Evolutionary conservation across 2,329 filamentous ascomycete species (phyloP).

Genomic region (Aschersonia sp.): DNA sequence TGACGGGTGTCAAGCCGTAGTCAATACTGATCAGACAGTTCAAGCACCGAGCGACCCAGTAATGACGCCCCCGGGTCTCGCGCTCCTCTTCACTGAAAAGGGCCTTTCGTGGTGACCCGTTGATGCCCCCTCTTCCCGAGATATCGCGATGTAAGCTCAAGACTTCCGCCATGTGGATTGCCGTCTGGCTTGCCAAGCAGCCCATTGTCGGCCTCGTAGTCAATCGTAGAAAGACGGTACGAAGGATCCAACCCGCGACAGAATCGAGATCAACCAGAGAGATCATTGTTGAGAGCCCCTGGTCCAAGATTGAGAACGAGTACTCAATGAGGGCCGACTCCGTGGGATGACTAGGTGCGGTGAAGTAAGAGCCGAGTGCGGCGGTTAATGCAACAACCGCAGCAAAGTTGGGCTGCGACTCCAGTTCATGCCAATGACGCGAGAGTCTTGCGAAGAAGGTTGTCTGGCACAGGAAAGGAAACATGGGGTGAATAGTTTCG

Average conservation of each 20-base stretch:
- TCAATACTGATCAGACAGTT: conserved; percentile 6
- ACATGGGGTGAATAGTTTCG: conserved; percentile 3
- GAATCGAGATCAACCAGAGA: conserved; percentile 5
- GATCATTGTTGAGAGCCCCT: conserved; percentile 1
- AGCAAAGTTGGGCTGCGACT: conserved; percentile 2
- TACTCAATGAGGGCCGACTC: conserved; percentile 5
- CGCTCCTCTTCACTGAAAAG: conserved; percentile 2
- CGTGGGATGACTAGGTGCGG: conserved; percentile 1
- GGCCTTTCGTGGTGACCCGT: background rate
- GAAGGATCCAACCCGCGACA: conserved; percentile 7
- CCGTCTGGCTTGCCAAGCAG: conserved; percentile 5
- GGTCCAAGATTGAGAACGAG: conserved; percentile 3
- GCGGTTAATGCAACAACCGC: conserved; percentile 6
- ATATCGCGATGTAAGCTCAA: conserved; percentile 6
- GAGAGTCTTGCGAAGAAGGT: background rate
- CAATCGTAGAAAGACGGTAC: conserved; percentile 6
- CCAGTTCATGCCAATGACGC: conserved; percentile 1
- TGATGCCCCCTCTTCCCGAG: no score
- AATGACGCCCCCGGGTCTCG: conserved; percentile 4
- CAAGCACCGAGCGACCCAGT: conserved; percentile 6
- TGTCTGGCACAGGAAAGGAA: conserved; percentile 2
- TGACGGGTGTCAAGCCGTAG: conserved; percentile 5
- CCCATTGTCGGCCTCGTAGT: conserved; percentile 7
- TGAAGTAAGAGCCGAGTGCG: conserved; percentile 6
- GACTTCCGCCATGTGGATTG: conserved; percentile 7